Evolutionary conservation across 1,284 basidiomycete species (phyloP), one percentile per base, ranked within the genome.

Genomic region (Malassezia yamatoensis): DNA sequence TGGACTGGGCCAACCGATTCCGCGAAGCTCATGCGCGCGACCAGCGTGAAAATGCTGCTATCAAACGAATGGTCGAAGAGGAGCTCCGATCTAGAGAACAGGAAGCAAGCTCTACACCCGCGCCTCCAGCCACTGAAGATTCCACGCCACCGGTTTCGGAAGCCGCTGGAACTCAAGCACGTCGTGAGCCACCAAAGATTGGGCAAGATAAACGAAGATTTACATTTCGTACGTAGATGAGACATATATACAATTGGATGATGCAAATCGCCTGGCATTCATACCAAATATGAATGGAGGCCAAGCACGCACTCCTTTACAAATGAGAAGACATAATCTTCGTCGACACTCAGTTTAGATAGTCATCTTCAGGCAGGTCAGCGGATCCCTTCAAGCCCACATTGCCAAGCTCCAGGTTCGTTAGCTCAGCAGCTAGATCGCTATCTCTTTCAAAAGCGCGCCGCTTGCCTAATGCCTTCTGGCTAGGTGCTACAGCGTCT

Each of bases 381-480:
- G 24, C 24, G 24, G 24, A 29, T 29, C 24, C 24, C 24, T 29
- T 29, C 3, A 7, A 29, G 24, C 24, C 7, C 24, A 7, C 24
- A 7, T 29, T 29, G 7, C 24, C 4, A 3, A 29, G 24, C 24
- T 29, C 24, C 3, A 29, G 24, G 24, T 29, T 29, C 24, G 24
- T 29, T 29, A 29, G 4, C 24, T 29, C 4, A 29, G 24, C 24
- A 7, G 24, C 24, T 29, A 29, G 7, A 37, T 36, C 46, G 12
- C 7, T 12, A 9, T 35, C 32, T 24, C 39, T 34, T 11, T 56
- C 54, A 11, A 56, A 5, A 1, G 43, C 54, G 29, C 54, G 54
- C n/a, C 54, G 54, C 54, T 57, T 57, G 18, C 54, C 54, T 8
- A 51, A 40, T 16, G 54, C 54, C 43, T 57, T 57, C 7, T 29